Evolutionary conservation across 176 grass and related monocot genomes (phyloP).

Genomic region (Carex kokanica): DNA sequence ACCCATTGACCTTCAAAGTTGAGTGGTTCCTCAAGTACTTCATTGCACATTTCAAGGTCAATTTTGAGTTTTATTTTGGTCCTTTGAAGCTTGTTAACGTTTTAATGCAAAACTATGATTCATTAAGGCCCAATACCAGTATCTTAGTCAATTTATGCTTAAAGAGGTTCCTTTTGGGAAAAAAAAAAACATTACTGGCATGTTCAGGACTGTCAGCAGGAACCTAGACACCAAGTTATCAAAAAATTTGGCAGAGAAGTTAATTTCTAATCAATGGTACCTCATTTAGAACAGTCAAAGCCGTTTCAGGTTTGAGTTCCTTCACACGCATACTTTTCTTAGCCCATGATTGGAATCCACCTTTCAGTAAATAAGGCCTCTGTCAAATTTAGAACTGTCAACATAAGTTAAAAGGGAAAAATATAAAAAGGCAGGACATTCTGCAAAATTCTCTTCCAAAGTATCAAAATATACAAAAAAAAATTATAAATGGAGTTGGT

Average conservation of each 20-base stretch:
- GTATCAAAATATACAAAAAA: constrained; percentile 12
- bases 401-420: constrained; percentile 32
- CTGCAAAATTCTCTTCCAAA: neutral
- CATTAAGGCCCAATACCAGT: neutral
- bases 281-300: constrained; percentile 90
- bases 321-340: constrained; percentile 70
- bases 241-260: constrained; percentile 1
- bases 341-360: constrained; percentile 89
- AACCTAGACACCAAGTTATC: neutral
- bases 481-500: constrained; percentile 2
- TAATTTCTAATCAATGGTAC: constrained; percentile 35
- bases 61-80: neutral
- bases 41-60: neutral
- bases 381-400: constrained; percentile 36
- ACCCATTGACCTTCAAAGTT: neutral
- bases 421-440: neutral
- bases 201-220: neutral
- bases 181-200: neutral
- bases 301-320: constrained; percentile 80
- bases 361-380: constrained; percentile 87
- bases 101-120: neutral
- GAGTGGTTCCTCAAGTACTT: neutral
- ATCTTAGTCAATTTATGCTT: neutral
- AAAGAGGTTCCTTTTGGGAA: neutral
- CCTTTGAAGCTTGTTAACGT: neutral